Evolutionary conservation across 805 yeast genomes (phyloP), one percentile per base, ranked within the genome.

Genomic region (Cyberlindnera xylosilytica): DNA sequence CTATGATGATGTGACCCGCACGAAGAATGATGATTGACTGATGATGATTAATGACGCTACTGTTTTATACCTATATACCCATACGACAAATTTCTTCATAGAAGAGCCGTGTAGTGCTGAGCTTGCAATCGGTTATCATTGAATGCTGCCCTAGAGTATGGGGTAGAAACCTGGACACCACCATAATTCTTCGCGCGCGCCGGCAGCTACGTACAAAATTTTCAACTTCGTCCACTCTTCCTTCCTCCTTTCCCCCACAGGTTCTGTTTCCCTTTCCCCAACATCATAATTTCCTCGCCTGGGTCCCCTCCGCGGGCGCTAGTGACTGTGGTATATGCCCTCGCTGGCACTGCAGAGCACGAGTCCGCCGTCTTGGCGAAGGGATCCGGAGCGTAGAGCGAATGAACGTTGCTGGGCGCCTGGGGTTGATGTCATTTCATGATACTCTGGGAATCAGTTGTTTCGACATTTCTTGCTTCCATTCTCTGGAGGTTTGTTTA

Each of bases 321-420:
- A 38, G 46, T 39, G 48, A 26, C 44, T 22, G 33, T 22, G 33
- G 36, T 34, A 16, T 18, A 6, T 19, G 32, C 16, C 19, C 36
- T 19, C 6, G n/a, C 8, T 19, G 36, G 17, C 15, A n/a, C 12
- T n/a, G 13, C 15, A 30, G 34, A 33, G 43, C 27, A 34, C 39
- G 41, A 36, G 49, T 39, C 20, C 20, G 27, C 36, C 26, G 29
- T 20, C 3, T 35, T 37, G 39, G 43, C 44, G 41, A 39, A 34
- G 43, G 46, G 50, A 36, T 30, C 22, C 24, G 47, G 47, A 36
- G 47, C 53, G 53, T 49, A 49, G 50, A 49, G 18, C 24, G 39
- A 49, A 35, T 17, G 53, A 49, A 49, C 53, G 53, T 46, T 49
- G 53, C 53, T 49, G 53, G 53, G 53, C 53, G 48, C 53, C 53